A percentile compares a stretch with the other conserved stretches of the same genome.
Conservation (phyloP, 768 basidiomycete genomes). For the Leccinum variicolor region DNA sequence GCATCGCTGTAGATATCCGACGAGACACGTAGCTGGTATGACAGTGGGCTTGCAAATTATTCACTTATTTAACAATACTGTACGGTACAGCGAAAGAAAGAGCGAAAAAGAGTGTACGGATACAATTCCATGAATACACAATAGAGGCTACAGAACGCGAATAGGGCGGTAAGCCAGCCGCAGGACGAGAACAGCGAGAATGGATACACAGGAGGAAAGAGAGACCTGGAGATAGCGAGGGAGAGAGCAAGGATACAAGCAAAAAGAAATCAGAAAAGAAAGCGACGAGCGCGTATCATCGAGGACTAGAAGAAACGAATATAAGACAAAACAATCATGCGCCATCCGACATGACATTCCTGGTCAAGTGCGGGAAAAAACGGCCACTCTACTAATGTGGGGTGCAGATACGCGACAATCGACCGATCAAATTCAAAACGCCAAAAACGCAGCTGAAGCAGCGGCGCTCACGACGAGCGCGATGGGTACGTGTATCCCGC, state of each 20-base stretch:
- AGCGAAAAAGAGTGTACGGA: too few relatives aligned
- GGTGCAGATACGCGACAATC: background rate
- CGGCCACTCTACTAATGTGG: background rate
- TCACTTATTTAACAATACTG: too few relatives aligned
- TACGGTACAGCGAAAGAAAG: too few relatives aligned
- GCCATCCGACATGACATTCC: background rate
- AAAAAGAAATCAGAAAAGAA: background rate
- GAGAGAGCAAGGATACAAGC: background rate
- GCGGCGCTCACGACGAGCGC: conserved; percentile 5
- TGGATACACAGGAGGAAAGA: too few relatives aligned
- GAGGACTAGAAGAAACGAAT: background rate
- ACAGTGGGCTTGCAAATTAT: too few relatives aligned
- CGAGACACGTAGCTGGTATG: too few relatives aligned
- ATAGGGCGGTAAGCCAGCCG: too few relatives aligned
- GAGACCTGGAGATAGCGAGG: background rate
- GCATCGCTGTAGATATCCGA: too few relatives aligned
- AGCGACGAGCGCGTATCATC: background rate
- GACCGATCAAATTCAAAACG: background rate
- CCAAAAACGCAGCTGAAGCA: background rate
- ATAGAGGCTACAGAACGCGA: too few relatives aligned
- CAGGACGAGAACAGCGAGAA: too few relatives aligned
- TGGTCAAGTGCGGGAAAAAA: background rate
- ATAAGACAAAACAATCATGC: background rate
- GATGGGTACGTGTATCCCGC: background rate
- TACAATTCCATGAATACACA: too few relatives aligned